Percentiles rank a stretch among this genome's conserved stretches.
Conservation (phyloP, 1,139 yeast species). For the Hyphopichia khmerensis region DNA sequence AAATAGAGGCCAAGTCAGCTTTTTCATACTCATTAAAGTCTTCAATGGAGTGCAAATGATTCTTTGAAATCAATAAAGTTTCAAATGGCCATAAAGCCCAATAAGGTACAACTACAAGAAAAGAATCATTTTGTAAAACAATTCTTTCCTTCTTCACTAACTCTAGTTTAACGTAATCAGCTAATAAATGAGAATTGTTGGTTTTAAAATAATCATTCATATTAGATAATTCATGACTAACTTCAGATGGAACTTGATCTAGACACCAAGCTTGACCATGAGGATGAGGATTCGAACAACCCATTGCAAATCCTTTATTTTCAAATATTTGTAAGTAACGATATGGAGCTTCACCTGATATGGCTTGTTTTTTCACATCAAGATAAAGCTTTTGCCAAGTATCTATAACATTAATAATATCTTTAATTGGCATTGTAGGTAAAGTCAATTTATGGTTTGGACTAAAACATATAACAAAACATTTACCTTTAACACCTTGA, state of each 20-base stretch:
- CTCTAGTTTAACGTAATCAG: constrained; percentile 66
- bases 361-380: constrained; percentile 36
- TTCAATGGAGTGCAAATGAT: constrained; percentile 51
- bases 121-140: constrained; percentile 60
- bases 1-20: constrained; percentile 54
- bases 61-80: constrained; percentile 58
- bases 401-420: constrained; percentile 47
- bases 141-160: constrained; percentile 49
- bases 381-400: constrained; percentile 61
- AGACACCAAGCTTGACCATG: constrained; percentile 83
- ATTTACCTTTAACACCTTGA: constrained; percentile 64
- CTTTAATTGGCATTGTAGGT: constrained; percentile 55
- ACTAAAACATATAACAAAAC: constrained; percentile 70
- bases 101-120: constrained; percentile 72
- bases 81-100: constrained; percentile 89
- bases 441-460: constrained; percentile 71
- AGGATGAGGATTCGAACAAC: constrained; percentile 81
- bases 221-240: constrained; percentile 54
- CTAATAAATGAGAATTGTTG: constrained; percentile 52
- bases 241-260: constrained; percentile 66
- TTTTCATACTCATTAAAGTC: constrained; percentile 52
- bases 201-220: constrained; percentile 48
- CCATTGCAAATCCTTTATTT: constrained; percentile 80
- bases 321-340: constrained; percentile 73
- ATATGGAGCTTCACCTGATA: constrained; percentile 43